Evolutionary conservation across 2,329 filamentous ascomycete genomes (phyloP), one percentile per base, ranked within the genome.

Genomic region (Chalara sp.): DNA sequence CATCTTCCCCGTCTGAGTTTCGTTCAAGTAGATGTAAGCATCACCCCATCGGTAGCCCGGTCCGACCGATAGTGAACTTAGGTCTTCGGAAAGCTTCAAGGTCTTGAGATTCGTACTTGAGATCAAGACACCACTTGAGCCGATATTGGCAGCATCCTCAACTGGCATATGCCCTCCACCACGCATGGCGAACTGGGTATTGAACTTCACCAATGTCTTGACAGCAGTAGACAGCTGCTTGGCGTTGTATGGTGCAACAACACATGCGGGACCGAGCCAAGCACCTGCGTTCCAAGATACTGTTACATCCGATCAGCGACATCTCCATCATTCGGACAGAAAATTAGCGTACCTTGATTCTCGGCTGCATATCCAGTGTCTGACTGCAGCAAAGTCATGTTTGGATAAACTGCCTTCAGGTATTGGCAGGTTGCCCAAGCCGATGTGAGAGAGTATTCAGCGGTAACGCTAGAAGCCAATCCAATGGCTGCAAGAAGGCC

Each of bases 151-250:
- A 12, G 74, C 70, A 54, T 73, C 72, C n/a, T 74, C 68, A 58
- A 80, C 79, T 4, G 77, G 74, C 51, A 75, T 77, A 63, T 83
- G 79, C 1, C 79, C 80, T 31, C 79, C 79, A 6, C 75, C 75
- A 56, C 78, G 76, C 56, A 79, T 64, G 6, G 79, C 78, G 55
- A 83, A 83, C 33, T 62, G 58, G 12, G 54, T 54, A 10, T 44
- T 31, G 28, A 52, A 47, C 33, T 50, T 30, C 5, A 47, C 48
- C 8, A 58, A 50, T 6, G 30, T 51, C 32, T 51, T 55, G 7
- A 59, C 43, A 12, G 56, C 54, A 13, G 32, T 48, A 3, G 57
- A 58, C 32, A 59, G 21, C 32, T 59, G 32, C 32, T 55, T 33
- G 1, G 56, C 48, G 6, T 29, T 47, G 28, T 39, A 39, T 7